Percentiles rank a stretch among this genome's conserved stretches.
phyloP scores from a whole-genome alignment of 1,284 basidiomycete genomes.

The Leccinum fallax region DNA sequence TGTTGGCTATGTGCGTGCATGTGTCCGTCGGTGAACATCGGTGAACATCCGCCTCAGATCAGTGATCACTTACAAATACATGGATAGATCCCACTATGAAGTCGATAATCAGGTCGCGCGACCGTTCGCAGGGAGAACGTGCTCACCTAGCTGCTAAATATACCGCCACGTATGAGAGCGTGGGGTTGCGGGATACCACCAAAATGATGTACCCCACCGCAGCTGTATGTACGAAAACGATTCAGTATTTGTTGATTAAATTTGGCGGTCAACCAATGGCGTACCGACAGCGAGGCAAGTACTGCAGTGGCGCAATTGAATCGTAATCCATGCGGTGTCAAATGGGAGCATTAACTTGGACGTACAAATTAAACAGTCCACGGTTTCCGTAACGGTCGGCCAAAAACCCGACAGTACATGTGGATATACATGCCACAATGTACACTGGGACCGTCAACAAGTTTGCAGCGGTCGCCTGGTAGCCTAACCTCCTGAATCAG shows the following conservation, averaged over 20 bases:
- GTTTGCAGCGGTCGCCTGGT: slow-evolving; percentile 69
- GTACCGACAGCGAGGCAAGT: slow-evolving; percentile 43
- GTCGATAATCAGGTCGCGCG: slow-evolving; percentile 8
- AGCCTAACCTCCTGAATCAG: slow-evolving; percentile 45
- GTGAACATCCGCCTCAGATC: not conserved
- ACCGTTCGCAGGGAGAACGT: not conserved
- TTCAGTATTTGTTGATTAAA: not conserved
- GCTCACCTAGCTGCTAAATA: slow-evolving; percentile 65
- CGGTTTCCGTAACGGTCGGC: slow-evolving; percentile 63
- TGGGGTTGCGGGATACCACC: slow-evolving; percentile 58
- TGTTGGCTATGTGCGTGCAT: slow-evolving; percentile 50
- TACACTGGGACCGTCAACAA: slow-evolving; percentile 73
- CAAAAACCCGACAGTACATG: slow-evolving; percentile 61
- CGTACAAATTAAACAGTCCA: slow-evolving; percentile 65
- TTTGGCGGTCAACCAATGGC: not conserved
- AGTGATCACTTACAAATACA: slow-evolving; percentile 55
- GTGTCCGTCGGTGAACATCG: not conserved
- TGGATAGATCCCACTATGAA: slow-evolving; percentile 66
- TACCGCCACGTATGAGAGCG: slow-evolving; percentile 69
- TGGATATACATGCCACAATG: slow-evolving; percentile 62
- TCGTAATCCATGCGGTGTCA: not conserved
- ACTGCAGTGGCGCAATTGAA: slow-evolving; percentile 21
- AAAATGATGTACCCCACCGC: slow-evolving; percentile 69
- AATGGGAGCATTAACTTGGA: slow-evolving; percentile 8
- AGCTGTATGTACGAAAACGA: slow-evolving; percentile 30